Conservation (phyloP, 495 filamentous ascomycete species). For the Friedmanniomyces endolithicus region DNA sequence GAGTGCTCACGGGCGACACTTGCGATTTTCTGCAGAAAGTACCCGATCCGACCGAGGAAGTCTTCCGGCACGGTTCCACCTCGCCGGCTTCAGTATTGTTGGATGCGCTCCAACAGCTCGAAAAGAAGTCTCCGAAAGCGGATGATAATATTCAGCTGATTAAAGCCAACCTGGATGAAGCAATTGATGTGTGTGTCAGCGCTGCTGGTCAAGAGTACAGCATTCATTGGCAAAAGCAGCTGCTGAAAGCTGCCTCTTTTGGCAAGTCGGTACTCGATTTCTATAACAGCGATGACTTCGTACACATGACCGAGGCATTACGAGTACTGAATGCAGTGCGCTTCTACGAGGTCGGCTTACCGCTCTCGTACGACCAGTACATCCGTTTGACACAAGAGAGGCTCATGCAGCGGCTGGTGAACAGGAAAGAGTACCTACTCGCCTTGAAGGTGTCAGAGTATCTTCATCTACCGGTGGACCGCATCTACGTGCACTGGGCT, state of each 20-base stretch:
- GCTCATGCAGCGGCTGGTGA: slow-evolving; percentile 71
- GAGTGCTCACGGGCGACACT: slow-evolving; percentile 76
- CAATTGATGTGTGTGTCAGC: slow-evolving; percentile 80
- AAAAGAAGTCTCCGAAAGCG: slow-evolving; percentile 88
- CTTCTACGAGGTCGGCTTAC: slow-evolving; percentile 80
- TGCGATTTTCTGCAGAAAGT: slow-evolving; percentile 95
- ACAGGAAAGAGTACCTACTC: slow-evolving; percentile 79
- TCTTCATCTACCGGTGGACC: slow-evolving; percentile 71
- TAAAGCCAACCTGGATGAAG: slow-evolving; percentile 69
- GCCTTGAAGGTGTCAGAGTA: slow-evolving; percentile 84
- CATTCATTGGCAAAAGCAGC: slow-evolving; percentile 82
- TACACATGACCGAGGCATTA: slow-evolving; percentile 92
- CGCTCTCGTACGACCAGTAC: slow-evolving; percentile 85
- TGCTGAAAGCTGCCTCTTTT: slow-evolving; percentile 89
- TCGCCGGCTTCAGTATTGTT: slow-evolving; percentile 80
- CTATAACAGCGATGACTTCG: slow-evolving; percentile 95
- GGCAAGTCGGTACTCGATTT: slow-evolving; percentile 94
- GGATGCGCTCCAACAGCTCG: slow-evolving; percentile 82
- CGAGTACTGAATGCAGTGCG: slow-evolving; percentile 84
- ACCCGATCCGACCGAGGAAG: slow-evolving; percentile 72
- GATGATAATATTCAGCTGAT: slow-evolving; percentile 96
- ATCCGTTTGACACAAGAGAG: slow-evolving; percentile 78
- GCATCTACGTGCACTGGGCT: slow-evolving; percentile 93
- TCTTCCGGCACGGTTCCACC: slow-evolving; percentile 76
- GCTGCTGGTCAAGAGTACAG: slow-evolving; percentile 88